Percentiles rank a stretch among this genome's conserved stretches.
These are phyloP conservation scores for Letharia lupina DNA, from an alignment of 495 filamentous ascomycete genomes.

Conservation along the genomic window DNA sequence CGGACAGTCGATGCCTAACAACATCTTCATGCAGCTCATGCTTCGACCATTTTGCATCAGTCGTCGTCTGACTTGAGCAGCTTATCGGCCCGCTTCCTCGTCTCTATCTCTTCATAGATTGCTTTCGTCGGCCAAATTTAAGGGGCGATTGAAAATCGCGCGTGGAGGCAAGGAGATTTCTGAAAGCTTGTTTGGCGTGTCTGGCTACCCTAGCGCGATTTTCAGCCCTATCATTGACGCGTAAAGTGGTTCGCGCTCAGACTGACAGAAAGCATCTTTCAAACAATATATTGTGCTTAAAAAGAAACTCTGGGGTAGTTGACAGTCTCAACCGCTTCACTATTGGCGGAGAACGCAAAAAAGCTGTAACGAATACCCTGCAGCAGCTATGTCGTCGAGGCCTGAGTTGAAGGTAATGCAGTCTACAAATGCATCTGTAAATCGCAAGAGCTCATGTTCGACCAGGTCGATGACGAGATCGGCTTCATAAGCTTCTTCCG, in stretches of 20 bases:
- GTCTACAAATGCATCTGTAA: background rate
- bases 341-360: background rate
- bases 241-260: background rate
- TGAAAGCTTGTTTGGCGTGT: no score
- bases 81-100: no score
- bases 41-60: background rate
- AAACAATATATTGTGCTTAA: background rate
- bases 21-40: background rate
- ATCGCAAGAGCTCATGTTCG: constrained; percentile 2
- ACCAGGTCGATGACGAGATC: constrained; percentile 85
- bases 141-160: no score
- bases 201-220: background rate
- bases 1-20: background rate
- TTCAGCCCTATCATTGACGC: constrained; percentile 1
- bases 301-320: background rate
- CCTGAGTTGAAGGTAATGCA: constrained; percentile 77
- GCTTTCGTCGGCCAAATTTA: no score
- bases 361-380: background rate
- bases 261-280: background rate
- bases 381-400: constrained; percentile 64
- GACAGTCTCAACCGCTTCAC: background rate
- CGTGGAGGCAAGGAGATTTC: no score
- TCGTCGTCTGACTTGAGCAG: no score
- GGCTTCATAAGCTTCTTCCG: constrained; percentile 95
- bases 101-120: no score